phyloP scores from a whole-genome alignment of 495 filamentous ascomycete species.

The Podospora pseudocomata region DNA sequence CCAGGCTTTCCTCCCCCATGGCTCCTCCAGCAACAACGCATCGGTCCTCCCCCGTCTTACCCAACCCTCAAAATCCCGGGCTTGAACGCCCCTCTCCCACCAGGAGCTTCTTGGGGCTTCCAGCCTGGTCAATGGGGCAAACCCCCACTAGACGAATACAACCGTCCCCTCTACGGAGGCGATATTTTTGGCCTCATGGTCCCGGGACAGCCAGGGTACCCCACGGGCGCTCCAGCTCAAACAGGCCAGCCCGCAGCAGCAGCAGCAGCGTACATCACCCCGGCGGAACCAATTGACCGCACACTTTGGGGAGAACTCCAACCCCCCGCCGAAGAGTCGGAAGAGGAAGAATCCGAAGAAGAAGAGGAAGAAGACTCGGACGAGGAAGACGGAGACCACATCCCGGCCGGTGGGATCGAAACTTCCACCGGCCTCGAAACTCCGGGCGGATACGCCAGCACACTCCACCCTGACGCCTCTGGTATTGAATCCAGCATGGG shows the following conservation, averaged over 20 bases:
- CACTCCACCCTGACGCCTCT: conserved; percentile 54
- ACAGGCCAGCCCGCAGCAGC: conserved; percentile 33
- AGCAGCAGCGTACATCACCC: conserved; percentile 32
- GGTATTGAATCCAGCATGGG: conserved; percentile 67
- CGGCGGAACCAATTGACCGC: conserved; percentile 80
- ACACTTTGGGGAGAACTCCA: conserved; percentile 94
- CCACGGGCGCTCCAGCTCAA: conserved; percentile 16
- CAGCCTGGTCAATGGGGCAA: conserved; percentile 95
- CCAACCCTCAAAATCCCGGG: conserved; percentile 89
- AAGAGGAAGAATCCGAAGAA: conserved; percentile 69
- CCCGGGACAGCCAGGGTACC: conserved; percentile 46
- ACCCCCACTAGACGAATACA: conserved; percentile 88
- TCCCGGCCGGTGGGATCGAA: conserved; percentile 58
- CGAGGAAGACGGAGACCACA: conserved; percentile 56
- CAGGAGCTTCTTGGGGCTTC: conserved; percentile 95
- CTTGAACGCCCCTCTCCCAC: conserved; percentile 88
- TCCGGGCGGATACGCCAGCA: conserved; percentile 73
- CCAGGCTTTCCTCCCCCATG: conserved; percentile 92
- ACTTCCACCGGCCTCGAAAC: conserved; percentile 78
- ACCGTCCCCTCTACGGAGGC: conserved; percentile 83
- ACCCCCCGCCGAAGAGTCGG: conserved; percentile 72
- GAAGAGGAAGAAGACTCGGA: conserved; percentile 64
- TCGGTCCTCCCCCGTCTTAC: conserved; percentile 90
- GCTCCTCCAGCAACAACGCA: conserved; percentile 94
- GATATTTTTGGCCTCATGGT: conserved; percentile 88